Evolutionary conservation across 768 basidiomycete species (phyloP), one percentile per base, ranked within the genome.

Genomic region (Porphyrellus cyaneotinctus): DNA sequence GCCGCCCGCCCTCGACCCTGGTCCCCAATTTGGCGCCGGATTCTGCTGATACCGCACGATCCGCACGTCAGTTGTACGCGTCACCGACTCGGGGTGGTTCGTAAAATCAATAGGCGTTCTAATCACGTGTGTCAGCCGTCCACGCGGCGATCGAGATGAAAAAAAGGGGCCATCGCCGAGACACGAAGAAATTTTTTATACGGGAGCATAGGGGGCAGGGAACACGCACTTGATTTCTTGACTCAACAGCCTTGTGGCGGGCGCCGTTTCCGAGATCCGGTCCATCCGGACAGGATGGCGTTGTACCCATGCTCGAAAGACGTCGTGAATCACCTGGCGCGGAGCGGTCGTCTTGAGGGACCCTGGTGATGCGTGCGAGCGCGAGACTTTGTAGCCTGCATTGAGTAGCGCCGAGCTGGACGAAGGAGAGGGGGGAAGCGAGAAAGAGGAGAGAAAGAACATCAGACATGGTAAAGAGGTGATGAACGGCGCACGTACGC

Each of bases 11-110:
- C 78, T 86, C 48, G 78, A 77, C 15, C 81, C 88, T 0, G 95
- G 97, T 0, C 95, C 95, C 97, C 97, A 99, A 66, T 97, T 79
- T 2, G 83, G 78, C n/a, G 83, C 78, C 6, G 95, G 97, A 64
- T 97, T 97, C 56, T 83, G 81, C 68, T 95, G 93, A 70, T 95
- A 97, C 35, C 92, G 78, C 1, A 95, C 88, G 8, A 95, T 72
- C 58, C 90, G 91, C 52, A 89, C 74, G 51, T 82, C 81, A 18
- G 80, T 79, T 7, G 83, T 78, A 14, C 78, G 69, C 9, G 80
- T 81, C 3, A 80, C 75, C 1, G 84, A 79, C 5, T 80, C 74
- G 0, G 88, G 84, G 66, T 97, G 91, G 35, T 71, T 79, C 15
- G 75, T 78, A 65, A 98, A 95, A 63, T 90, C 80, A n/a, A 91